phyloP scores from a whole-genome alignment of 306 rosid genomes.

The Potentilla sterilis region DNA sequence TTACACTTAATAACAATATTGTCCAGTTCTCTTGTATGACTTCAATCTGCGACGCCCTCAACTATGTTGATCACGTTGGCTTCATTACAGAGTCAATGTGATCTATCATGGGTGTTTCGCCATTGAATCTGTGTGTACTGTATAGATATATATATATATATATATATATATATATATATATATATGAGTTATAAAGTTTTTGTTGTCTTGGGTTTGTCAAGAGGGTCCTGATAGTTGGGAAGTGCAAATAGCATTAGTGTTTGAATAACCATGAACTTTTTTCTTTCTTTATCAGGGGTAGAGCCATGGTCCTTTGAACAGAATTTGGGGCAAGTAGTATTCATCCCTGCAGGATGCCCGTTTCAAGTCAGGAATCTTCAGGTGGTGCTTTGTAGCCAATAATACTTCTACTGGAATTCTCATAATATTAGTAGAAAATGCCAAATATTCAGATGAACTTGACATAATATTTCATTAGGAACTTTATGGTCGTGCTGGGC shows the following conservation, averaged over 20 bases:
- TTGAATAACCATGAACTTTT: constrained; percentile 2
- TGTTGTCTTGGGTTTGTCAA: background rate
- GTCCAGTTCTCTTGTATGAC: background rate
- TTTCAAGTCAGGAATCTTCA: constrained; percentile 84
- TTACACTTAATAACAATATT: background rate
- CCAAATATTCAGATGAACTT: background rate
- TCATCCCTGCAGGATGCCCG: constrained; percentile 98
- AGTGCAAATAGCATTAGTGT: background rate
- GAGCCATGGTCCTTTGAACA: constrained; percentile 99
- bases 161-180: too few relatives aligned
- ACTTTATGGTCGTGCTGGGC: background rate
- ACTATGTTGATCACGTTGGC: background rate
- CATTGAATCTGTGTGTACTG: background rate
- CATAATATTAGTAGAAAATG: background rate
- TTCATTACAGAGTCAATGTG: background rate
- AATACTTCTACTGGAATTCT: background rate
- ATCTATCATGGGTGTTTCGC: background rate
- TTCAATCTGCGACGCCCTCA: background rate
- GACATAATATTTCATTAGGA: background rate
- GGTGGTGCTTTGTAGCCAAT: constrained; percentile 36
- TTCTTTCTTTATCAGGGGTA: constrained; percentile 56
- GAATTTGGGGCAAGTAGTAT: constrained; percentile 78
- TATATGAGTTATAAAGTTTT: background rate
- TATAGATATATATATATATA: too few relatives aligned
- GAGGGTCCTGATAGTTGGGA: background rate